A percentile compares a stretch with the other conserved stretches of the same genome.
phyloP scores from a whole-genome alignment of 768 basidiomycete species.

The Vararia minispora region DNA sequence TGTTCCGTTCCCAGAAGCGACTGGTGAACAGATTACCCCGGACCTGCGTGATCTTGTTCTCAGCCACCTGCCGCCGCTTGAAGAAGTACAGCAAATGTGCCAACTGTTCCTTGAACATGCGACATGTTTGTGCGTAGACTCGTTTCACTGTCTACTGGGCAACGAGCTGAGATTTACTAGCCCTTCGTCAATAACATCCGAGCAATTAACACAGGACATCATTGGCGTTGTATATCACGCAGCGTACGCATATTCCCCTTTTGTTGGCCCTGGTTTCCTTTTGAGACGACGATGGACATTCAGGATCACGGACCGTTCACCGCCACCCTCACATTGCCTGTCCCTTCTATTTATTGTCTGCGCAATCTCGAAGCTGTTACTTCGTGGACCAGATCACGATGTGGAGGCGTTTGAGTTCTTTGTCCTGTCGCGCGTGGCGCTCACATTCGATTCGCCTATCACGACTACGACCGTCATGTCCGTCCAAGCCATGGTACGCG shows the following conservation, averaged over 20 bases:
- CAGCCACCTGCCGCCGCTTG: conserved; percentile 38
- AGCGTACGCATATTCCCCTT: conserved; percentile 24
- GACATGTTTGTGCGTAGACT: conserved; percentile 31
- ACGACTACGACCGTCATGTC: conserved; percentile 41
- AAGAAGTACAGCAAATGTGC: conserved; percentile 49
- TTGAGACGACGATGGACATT: background rate
- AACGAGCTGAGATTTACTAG: conserved; percentile 22
- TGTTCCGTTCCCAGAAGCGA: conserved; percentile 12
- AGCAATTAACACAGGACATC: conserved; percentile 47
- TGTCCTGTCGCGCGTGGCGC: conserved; percentile 40
- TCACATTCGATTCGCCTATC: conserved; percentile 36
- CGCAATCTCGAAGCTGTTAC: conserved; percentile 54
- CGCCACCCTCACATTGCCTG: conserved; percentile 39
- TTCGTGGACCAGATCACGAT: conserved; percentile 37
- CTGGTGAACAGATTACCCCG: conserved; percentile 7
- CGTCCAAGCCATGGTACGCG: conserved; percentile 44
- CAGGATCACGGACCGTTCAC: conserved; percentile 27
- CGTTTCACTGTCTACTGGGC: background rate
- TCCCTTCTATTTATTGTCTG: conserved; percentile 57
- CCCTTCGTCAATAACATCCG: conserved; percentile 40
- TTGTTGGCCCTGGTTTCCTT: background rate
- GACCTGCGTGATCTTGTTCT: conserved; percentile 33
- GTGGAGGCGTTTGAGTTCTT: conserved; percentile 53
- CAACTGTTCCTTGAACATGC: conserved; percentile 56
- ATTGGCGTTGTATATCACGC: conserved; percentile 42